phyloP scores from a whole-genome alignment of 2,329 filamentous ascomycete genomes.

The Arthrobotrys iridis region DNA sequence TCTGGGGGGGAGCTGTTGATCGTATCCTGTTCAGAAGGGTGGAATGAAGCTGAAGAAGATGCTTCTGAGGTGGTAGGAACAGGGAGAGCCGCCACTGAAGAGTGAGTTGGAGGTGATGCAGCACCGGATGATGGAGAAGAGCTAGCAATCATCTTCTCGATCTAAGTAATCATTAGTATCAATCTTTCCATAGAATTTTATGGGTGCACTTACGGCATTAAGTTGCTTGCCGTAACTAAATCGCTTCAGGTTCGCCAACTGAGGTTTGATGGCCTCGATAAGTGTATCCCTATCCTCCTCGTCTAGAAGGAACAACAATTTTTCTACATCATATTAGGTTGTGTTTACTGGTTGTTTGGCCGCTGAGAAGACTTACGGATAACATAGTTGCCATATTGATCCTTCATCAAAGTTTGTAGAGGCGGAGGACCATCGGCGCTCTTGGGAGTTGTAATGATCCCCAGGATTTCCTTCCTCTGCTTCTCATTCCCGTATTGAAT shows the following conservation, averaged over 20 bases:
- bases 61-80: conserved; percentile 42
- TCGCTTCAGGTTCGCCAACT: conserved; percentile 72
- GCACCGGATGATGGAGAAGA: conserved; percentile 49
- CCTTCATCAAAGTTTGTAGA: conserved; percentile 82
- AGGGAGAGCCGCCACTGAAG: conserved; percentile 37
- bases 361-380: conserved; percentile 75
- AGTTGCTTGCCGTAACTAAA: conserved; percentile 74
- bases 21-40: conserved; percentile 50
- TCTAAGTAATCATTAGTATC: conserved; percentile 24
- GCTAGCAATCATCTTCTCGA: conserved; percentile 51
- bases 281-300: conserved; percentile 70
- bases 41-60: conserved; percentile 42
- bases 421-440: conserved; percentile 72
- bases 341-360: neutral
- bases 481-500: conserved; percentile 75
- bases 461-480: conserved; percentile 76
- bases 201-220: conserved; percentile 62
- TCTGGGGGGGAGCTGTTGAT: conserved; percentile 53
- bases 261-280: conserved; percentile 71
- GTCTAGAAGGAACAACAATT: conserved; percentile 74
- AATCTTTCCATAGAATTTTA: neutral
- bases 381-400: conserved; percentile 95
- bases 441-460: conserved; percentile 69
- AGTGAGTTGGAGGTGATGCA: conserved; percentile 46
- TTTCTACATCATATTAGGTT: conserved; percentile 69